Evolutionary conservation across 495 filamentous ascomycete species (phyloP), one percentile per base, ranked within the genome.

Genomic region (Hypoxylon rickii): DNA sequence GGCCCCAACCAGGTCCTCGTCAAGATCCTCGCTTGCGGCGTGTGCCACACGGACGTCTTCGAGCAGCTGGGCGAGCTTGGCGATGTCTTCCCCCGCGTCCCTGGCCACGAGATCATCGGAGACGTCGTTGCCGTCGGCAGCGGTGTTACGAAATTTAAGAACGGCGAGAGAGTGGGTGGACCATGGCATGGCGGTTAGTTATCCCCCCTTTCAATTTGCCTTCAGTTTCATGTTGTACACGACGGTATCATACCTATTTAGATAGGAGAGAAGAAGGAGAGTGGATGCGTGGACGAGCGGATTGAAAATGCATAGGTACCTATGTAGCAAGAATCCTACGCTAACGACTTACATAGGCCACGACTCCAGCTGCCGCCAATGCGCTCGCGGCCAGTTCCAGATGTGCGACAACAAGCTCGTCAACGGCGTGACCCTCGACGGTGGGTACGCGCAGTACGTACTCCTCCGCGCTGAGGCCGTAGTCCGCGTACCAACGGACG

Each of bases 371-470:
- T 85, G 82, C 66, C 66, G 66, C 12, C 57, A 72, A 22, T 85
- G 79, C 63, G 60, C 70, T 16, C 73, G 75, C 47, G 77, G 78
- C 11, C 65, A 69, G n/a, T 79, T 70, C 59, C 79, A 85, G 48
- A 81, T 83, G 73, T 85, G 83, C 67, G 67, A 78, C 26, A 73
- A 76, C 52, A 51, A 51, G 18, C 52, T 57, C 1, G 59, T 84
- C 58, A 86, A 83, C 61, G 83, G 83, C 12, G 71, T 78, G 8
- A 76, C 75, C 3, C 68, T 65, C 48, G 68, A 76, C 21, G 81
- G 83, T 19, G 83, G 83, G 19, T 84, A 87, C 65, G 85, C 79
- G 8, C 79, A 90, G 68, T 89, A 88, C 70, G 78, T 77, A 58
- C 65, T 76, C 15, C 71, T 90, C 10, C 78, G 82, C 19, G 68